A percentile compares a stretch with the other conserved stretches of the same genome.
These are phyloP conservation scores for Plectosphaerella cucumerina DNA, from an alignment of 2,329 filamentous ascomycete genomes.

Conservation along the genomic window DNA sequence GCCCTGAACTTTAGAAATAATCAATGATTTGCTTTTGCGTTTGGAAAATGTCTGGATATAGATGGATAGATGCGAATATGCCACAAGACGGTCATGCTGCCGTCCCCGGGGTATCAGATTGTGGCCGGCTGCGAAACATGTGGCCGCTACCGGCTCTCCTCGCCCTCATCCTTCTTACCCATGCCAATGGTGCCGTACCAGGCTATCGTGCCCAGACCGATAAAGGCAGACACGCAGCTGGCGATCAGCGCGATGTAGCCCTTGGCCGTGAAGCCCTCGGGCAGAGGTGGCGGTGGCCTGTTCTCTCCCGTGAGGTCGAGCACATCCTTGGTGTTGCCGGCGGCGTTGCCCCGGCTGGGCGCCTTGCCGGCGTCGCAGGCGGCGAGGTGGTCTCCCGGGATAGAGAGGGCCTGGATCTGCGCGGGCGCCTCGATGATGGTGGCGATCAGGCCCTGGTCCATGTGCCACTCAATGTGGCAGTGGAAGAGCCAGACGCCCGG, in stretches of 20 bases:
- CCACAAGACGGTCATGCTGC: no score
- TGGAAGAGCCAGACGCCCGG: constrained; percentile 43
- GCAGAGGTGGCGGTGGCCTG: constrained; percentile 8
- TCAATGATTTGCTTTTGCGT: no score
- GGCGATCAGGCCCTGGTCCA: constrained; percentile 40
- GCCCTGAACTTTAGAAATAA: no score
- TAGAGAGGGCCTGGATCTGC: constrained; percentile 38
- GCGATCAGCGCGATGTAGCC: constrained; percentile 14
- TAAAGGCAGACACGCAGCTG: constrained; percentile 10
- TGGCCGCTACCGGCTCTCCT: background rate
- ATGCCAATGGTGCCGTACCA: constrained; percentile 8
- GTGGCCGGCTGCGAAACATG: background rate
- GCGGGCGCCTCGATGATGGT: constrained; percentile 28
- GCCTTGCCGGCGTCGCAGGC: constrained; percentile 31
- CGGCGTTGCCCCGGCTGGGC: constrained; percentile 52
- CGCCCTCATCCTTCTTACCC: background rate
- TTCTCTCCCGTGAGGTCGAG: constrained; percentile 39
- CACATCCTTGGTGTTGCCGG: constrained; percentile 49
- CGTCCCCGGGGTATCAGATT: no score
- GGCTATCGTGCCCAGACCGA: constrained; percentile 11
- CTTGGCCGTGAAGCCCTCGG: constrained; percentile 13
- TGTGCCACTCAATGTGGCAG: constrained; percentile 55
- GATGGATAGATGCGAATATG: background rate
- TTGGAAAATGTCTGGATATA: background rate
- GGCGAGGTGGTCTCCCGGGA: constrained; percentile 35